Conservation (phyloP, 768 basidiomycete genomes). For the Russula sp. region DNA sequence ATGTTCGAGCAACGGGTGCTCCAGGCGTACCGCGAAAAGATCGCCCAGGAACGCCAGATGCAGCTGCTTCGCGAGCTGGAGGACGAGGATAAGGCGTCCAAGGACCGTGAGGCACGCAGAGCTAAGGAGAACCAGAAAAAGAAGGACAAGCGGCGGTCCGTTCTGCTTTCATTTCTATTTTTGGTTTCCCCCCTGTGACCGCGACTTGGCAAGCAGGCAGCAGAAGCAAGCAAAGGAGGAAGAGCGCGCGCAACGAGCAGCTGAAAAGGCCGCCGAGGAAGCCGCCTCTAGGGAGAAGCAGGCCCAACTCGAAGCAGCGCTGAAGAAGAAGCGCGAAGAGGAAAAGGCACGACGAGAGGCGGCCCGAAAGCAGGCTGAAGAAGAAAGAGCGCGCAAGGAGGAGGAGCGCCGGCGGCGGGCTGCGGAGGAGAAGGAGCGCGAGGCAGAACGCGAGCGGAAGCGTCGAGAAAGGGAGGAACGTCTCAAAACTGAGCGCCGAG, state of each 20-base stretch:
- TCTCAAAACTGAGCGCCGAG: conserved; percentile 42
- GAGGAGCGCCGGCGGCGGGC: conserved; percentile 75
- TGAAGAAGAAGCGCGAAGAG: conserved; percentile 78
- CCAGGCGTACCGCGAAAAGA: conserved; percentile 92
- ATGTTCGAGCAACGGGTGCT: conserved; percentile 99
- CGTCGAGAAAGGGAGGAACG: conserved; percentile 70
- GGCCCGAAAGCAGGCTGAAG: conserved; percentile 68
- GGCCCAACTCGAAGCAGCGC: conserved; percentile 72
- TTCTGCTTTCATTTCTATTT: conserved; percentile 14
- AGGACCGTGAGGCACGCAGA: conserved; percentile 87
- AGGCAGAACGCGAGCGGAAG: conserved; percentile 69
- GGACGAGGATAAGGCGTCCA: conserved; percentile 83
- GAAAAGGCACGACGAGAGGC: conserved; percentile 76
- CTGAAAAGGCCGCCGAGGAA: conserved; percentile 84
- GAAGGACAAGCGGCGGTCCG: conserved; percentile 95
- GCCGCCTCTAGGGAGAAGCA: conserved; percentile 72
- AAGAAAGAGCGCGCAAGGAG: conserved; percentile 76
- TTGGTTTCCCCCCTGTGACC: conserved; percentile 9
- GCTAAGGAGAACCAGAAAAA: conserved; percentile 96
- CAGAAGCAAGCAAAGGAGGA: conserved; percentile 93
- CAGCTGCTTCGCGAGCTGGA: conserved; percentile 93
- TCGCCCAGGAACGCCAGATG: conserved; percentile 91
- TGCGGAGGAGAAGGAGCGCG: conserved; percentile 75
- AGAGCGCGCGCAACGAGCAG: conserved; percentile 76
- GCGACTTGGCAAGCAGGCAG: conserved; percentile 44